These are phyloP conservation scores for Neurospora sp. DNA, from an alignment of 495 filamentous ascomycete genomes.

Conservation along the genomic window DNA sequence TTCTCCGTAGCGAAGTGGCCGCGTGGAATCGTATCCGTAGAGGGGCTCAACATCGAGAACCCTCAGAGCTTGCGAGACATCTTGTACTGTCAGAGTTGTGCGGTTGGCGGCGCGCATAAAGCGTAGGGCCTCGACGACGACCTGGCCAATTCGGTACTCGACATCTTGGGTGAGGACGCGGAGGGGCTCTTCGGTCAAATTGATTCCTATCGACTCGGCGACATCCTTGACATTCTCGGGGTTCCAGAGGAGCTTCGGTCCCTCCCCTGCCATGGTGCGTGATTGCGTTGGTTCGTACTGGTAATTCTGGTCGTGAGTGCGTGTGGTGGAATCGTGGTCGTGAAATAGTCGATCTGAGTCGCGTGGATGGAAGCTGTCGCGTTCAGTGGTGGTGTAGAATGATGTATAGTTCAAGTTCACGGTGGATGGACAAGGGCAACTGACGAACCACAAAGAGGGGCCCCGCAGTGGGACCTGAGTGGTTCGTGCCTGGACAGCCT, in stretches of 20 bases:
- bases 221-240: slow-evolving; percentile 91
- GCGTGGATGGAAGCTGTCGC: neutral
- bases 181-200: slow-evolving; percentile 69
- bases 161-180: slow-evolving; percentile 84
- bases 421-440: neutral
- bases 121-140: slow-evolving; percentile 85
- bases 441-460: neutral
- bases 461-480: neutral
- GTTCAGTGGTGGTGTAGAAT: neutral
- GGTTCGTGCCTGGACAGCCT: neutral
- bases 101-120: slow-evolving; percentile 86
- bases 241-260: slow-evolving; percentile 65
- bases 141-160: slow-evolving; percentile 85
- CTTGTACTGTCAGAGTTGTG: slow-evolving; percentile 72
- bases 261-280: slow-evolving; percentile 8
- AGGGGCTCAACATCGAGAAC: slow-evolving; percentile 88
- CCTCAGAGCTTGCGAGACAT: slow-evolving; percentile 71
- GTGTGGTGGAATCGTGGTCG: neutral
- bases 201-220: slow-evolving; percentile 87
- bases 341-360: neutral
- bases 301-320: no score
- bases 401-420: neutral
- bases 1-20: slow-evolving; percentile 83
- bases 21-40: slow-evolving; percentile 86
- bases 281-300: neutral